Percentiles rank a stretch among this genome's conserved stretches.
These are phyloP conservation scores for Euphorbia neoarborescens DNA, from an alignment of 441 rosid species.

Conservation along the genomic window DNA sequence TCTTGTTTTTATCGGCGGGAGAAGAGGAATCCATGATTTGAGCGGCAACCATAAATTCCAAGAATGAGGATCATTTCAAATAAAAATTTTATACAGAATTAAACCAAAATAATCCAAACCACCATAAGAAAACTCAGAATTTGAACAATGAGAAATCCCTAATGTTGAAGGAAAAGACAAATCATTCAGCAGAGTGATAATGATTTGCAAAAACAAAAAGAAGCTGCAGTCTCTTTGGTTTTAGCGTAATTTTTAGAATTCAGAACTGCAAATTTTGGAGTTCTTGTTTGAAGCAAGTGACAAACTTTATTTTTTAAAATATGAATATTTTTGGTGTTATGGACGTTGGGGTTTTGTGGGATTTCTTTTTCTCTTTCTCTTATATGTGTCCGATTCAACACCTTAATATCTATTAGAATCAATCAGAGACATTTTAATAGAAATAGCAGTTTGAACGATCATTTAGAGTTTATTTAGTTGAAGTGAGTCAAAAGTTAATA, in stretches of 20 bases:
- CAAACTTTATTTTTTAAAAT: background rate
- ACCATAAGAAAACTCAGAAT: background rate
- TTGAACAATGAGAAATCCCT: background rate
- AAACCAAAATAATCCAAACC: constrained; percentile 10
- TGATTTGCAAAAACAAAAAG: background rate
- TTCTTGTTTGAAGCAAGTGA: background rate
- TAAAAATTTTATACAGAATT: background rate
- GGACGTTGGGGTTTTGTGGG: constrained; percentile 14
- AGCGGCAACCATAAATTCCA: background rate
- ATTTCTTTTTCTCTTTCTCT: background rate
- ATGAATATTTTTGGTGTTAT: background rate
- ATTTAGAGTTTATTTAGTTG: too few relatives aligned
- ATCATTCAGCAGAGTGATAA: too few relatives aligned
- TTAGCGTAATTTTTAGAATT: background rate
- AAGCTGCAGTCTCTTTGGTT: background rate
- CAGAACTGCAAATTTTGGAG: background rate
- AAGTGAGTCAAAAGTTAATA: too few relatives aligned
- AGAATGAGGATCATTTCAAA: constrained; percentile 12
- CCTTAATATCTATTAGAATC: too few relatives aligned
- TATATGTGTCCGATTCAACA: too few relatives aligned
- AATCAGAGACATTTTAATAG: too few relatives aligned
- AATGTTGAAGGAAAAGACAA: constrained; percentile 12
- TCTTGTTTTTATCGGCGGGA: constrained; percentile 16
- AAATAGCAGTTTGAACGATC: too few relatives aligned
- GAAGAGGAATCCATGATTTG: constrained; percentile 16